Evolutionary conservation across 164 flowering plant species (phyloP), one percentile per base, ranked within the genome.

Genomic region (Taxillus chinensis): DNA sequence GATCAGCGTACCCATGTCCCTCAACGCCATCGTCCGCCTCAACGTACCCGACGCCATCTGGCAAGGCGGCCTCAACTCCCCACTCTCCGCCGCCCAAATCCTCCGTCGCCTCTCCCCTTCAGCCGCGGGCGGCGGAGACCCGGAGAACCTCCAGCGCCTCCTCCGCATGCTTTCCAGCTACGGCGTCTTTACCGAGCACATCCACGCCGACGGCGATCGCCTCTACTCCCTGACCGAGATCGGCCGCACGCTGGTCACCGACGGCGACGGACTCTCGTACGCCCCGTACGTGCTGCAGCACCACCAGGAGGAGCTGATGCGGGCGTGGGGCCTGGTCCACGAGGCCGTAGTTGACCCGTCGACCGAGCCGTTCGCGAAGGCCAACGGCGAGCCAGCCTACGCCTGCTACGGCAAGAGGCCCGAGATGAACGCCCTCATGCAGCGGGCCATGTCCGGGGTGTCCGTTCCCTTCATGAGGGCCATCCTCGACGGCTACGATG

Each of bases 1-100:
- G 90, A 71, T 85, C 11, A 83, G 89, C 68, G 90, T 87, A 7
- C 90, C 95, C 43, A 85, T 87, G 89, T 75, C 89, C 11, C 79
- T 88, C 52, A 70, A 80, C 80, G 91, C 95, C 38, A 53, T 79
- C 79, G 83, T 84, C 8, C 80, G 75, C 61, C 95, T 88, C 76
- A 77, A 80, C 65, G 79, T 85, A 57, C 76, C 90, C 55, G 79
- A 85, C 61, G 80, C 83, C 59, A 80, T 85, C 71, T 85, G 87
- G 86, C 72, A 70, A 59, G 70, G 68, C 45, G 83, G 86, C 9
- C 41, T 79, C 69, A 82, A 83, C 73, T 13, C 75, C 12, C 95
- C 95, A 3, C 82, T 87, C 65, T 69, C 90, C 69, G 80, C 90
- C 65, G 42, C 81, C 56, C 64, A 79, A 62, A 79, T 87, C 82